phyloP scores from a whole-genome alignment of 2,329 filamentous ascomycete genomes.

The Penicillium sp. region DNA sequence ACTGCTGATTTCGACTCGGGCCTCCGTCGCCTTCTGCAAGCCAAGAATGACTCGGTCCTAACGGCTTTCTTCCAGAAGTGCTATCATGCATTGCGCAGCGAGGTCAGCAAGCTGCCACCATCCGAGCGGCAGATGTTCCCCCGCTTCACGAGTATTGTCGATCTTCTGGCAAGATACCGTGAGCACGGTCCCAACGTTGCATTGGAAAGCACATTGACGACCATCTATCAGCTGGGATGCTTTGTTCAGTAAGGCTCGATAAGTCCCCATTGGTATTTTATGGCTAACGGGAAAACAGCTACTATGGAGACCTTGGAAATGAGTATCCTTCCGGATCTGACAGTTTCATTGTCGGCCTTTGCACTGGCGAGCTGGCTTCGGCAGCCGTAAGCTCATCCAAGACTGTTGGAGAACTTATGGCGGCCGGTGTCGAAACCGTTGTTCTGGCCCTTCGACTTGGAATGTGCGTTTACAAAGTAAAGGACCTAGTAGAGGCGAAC shows the following conservation, averaged over 20 bases:
- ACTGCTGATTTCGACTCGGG: conserved; percentile 45
- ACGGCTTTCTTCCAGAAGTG: conserved; percentile 46
- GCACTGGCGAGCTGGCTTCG: conserved; percentile 45
- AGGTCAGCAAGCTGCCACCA: conserved; percentile 38
- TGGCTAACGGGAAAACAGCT: conserved; percentile 31
- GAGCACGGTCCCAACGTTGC: conserved; percentile 38
- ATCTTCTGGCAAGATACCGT: conserved; percentile 37
- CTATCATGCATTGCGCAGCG: conserved; percentile 42
- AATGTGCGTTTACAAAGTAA: conserved; percentile 39
- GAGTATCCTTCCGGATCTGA: conserved; percentile 41
- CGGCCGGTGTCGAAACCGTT: conserved; percentile 43
- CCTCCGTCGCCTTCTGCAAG: conserved; percentile 42
- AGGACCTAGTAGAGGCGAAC: conserved; percentile 36
- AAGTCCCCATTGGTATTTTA: not conserved
- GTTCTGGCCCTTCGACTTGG: conserved; percentile 47
- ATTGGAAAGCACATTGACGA: conserved; percentile 45
- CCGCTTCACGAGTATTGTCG: conserved; percentile 41
- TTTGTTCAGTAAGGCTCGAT: conserved; percentile 43
- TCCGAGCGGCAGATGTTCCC: conserved; percentile 39
- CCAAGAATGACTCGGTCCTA: conserved; percentile 45
- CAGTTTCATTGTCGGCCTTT: conserved; percentile 42
- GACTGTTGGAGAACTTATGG: conserved; percentile 44
- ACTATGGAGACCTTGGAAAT: conserved; percentile 44
- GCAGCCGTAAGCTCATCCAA: conserved; percentile 41
- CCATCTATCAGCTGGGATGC: conserved; percentile 44